Conservation (phyloP, 495 filamentous ascomycete genomes). For the Cercophora newfieldiana region DNA sequence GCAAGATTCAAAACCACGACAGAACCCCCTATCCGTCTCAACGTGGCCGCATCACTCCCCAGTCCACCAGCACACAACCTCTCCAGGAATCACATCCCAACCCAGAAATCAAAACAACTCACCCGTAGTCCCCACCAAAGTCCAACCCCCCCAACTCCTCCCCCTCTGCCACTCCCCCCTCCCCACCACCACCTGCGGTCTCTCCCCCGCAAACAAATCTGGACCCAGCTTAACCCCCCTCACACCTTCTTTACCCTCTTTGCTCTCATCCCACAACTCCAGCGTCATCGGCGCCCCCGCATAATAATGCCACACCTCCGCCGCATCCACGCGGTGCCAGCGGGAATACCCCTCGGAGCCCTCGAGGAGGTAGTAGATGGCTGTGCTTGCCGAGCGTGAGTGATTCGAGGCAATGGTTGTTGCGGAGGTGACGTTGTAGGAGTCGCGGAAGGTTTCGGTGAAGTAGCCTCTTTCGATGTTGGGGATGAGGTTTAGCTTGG, state of each 20-base stretch:
- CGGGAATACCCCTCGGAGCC: slow-evolving; percentile 37
- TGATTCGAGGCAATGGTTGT: slow-evolving; percentile 28
- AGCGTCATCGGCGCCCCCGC: slow-evolving; percentile 48
- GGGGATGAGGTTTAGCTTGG: slow-evolving; percentile 39
- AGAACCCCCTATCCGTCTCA: too few species aligned
- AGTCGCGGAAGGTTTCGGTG: slow-evolving; percentile 48
- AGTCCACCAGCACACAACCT: neutral
- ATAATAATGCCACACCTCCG: slow-evolving; percentile 54
- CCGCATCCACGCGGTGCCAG: slow-evolving; percentile 51
- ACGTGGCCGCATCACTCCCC: too few species aligned
- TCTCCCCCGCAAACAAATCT: slow-evolving; percentile 41
- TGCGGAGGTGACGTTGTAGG: slow-evolving; percentile 5
- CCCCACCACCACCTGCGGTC: slow-evolving; percentile 44
- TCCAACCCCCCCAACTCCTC: slow-evolving; percentile 45
- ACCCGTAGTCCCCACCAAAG: slow-evolving; percentile 50
- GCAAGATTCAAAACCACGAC: neutral
- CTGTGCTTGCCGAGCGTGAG: slow-evolving; percentile 50
- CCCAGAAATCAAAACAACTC: slow-evolving; percentile 10
- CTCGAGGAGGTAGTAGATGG: slow-evolving; percentile 53
- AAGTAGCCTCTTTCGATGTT: slow-evolving; percentile 51
- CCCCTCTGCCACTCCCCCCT: slow-evolving; percentile 47
- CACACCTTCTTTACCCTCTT: slow-evolving; percentile 11
- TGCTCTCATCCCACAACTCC: slow-evolving; percentile 41
- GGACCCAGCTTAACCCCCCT: slow-evolving; percentile 37
- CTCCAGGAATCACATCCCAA: neutral